These are phyloP conservation scores for Pythium plurisporium DNA, from an alignment of 352 stramenopile species.

Conservation along the genomic window DNA sequence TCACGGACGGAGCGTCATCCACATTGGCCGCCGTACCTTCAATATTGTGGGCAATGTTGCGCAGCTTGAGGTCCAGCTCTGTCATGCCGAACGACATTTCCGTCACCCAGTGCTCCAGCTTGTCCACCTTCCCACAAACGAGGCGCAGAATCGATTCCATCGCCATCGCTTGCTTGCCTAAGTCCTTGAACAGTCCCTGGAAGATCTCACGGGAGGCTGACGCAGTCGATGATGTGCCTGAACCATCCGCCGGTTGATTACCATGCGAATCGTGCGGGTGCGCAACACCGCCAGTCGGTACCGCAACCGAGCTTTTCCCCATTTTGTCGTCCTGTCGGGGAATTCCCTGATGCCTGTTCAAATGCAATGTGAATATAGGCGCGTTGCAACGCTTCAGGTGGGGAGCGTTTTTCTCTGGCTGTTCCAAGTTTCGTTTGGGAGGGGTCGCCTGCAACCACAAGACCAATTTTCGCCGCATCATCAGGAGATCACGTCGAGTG, in stretches of 20 bases:
- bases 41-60: constrained; percentile 81
- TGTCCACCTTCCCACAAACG: constrained; percentile 71
- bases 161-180: constrained; percentile 72
- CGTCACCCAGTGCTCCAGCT: constrained; percentile 67
- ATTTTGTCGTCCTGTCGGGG: no score
- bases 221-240: background rate
- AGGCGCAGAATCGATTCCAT: constrained; percentile 63
- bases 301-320: background rate
- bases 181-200: constrained; percentile 62
- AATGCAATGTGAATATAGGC: background rate
- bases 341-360: no score
- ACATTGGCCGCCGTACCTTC: constrained; percentile 65
- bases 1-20: constrained; percentile 34
- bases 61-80: constrained; percentile 66
- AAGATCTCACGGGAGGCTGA: constrained; percentile 51
- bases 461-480: background rate
- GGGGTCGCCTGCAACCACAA: background rate
- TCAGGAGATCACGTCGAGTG: no score
- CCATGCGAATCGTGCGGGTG: background rate
- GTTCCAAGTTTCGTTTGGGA: background rate
- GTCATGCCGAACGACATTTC: constrained; percentile 73
- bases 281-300: background rate
- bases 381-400: background rate
- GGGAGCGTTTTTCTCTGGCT: background rate
- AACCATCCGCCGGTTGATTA: constrained; percentile 5